Conservation (phyloP, 352 stramenopile species). For the Hyphochytrium catenoides region DNA sequence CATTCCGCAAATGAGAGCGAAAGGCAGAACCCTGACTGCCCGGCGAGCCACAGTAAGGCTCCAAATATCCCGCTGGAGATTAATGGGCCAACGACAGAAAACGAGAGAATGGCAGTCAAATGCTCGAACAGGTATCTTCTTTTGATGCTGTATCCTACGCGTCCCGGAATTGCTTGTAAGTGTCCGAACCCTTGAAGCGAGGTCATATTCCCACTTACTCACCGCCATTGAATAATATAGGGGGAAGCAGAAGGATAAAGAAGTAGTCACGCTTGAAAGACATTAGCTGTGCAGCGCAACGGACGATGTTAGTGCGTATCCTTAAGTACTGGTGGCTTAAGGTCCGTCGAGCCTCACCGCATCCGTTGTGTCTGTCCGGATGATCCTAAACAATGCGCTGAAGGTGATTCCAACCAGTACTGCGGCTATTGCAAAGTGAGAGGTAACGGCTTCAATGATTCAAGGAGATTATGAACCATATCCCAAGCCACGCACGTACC, state of each 20-base stretch:
- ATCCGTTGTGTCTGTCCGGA: constrained; percentile 32
- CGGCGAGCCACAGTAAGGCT: constrained; percentile 35
- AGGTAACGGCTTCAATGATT: neutral
- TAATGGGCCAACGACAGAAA: constrained; percentile 64
- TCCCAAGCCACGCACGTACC: constrained; percentile 11
- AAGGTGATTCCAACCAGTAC: constrained; percentile 20
- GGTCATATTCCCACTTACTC: neutral
- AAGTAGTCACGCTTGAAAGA: constrained; percentile 75
- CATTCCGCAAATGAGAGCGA: constrained; percentile 59
- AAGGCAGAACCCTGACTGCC: constrained; percentile 28
- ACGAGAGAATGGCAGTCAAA: constrained; percentile 62
- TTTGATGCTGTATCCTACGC: constrained; percentile 58
- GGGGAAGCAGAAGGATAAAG: constrained; percentile 71
- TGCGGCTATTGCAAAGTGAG: neutral
- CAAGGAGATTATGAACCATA: neutral
- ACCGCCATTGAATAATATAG: constrained; percentile 82
- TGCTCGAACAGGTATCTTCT: constrained; percentile 74
- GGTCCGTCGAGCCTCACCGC: no score
- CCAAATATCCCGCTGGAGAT: constrained; percentile 64
- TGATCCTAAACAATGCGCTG: constrained; percentile 22
- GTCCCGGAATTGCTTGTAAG: no score
- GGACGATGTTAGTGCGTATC: no score
- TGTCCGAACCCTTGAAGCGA: neutral
- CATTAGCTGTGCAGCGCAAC: constrained; percentile 36
- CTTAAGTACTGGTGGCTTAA: no score